Conservation (phyloP, 2,329 filamentous ascomycete genomes). For the Ophiostoma australiae region DNA sequence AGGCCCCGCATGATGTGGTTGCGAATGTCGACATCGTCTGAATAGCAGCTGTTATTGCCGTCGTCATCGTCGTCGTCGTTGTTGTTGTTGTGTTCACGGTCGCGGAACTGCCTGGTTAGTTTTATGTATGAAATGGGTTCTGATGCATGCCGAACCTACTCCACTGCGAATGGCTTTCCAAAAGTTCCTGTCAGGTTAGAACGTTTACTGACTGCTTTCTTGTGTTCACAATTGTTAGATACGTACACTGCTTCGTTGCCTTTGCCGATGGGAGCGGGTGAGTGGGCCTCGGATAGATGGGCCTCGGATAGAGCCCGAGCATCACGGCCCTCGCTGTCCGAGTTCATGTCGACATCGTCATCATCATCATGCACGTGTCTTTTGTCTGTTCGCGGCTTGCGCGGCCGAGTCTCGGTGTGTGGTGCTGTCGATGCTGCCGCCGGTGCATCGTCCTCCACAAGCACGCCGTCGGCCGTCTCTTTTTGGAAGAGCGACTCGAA, state of each 20-base stretch:
- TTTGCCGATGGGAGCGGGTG: not conserved
- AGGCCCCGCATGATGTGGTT: slow-evolving; percentile 25
- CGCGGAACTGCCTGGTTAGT: not conserved
- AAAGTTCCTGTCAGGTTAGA: not conserved
- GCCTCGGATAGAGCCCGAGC: not conserved
- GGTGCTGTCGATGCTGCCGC: not conserved
- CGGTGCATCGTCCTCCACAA: not conserved
- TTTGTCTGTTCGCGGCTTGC: not conserved
- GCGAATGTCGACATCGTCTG: slow-evolving; percentile 29
- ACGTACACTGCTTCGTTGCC: slow-evolving; percentile 4
- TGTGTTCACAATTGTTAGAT: not conserved
- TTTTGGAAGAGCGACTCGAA: slow-evolving; percentile 44
- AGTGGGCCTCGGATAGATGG: not conserved
- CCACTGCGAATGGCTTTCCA: slow-evolving; percentile 5
- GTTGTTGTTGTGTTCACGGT: not conserved
- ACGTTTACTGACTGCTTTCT: not conserved
- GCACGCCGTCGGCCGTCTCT: not conserved
- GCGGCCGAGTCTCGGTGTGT: not conserved
- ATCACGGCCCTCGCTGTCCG: not conserved
- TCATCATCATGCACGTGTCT: not conserved
- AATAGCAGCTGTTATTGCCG: not conserved
- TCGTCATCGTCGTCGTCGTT: not conserved
- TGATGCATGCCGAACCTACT: not conserved
- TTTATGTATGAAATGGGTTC: not conserved
- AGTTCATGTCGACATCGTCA: not conserved